Evolutionary conservation across 2,329 filamentous ascomycete genomes (phyloP).

Genomic region (Phyllosticta paracitricarpa): DNA sequence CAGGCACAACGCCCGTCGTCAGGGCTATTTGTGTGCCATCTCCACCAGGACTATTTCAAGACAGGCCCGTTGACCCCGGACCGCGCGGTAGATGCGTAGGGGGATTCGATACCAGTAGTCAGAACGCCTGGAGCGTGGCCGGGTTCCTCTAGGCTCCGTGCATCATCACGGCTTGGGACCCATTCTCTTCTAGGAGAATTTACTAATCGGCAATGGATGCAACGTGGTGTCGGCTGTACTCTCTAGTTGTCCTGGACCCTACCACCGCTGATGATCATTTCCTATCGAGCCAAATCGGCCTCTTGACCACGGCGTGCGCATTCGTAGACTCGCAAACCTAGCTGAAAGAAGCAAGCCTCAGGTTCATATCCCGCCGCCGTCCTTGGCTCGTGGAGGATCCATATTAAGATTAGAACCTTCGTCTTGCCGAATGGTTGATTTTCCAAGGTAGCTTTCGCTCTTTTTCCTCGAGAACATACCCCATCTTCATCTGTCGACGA

Average conservation of each 20-base stretch:
- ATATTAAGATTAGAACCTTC: not conserved
- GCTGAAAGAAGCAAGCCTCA: not conserved
- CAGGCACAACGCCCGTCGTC: not conserved
- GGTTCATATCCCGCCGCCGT: not conserved
- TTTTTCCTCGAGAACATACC: not conserved
- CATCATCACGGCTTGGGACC: not conserved
- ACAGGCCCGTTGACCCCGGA: not conserved
- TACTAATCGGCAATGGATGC: not conserved
- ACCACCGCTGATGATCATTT: not conserved
- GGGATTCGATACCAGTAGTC: not conserved
- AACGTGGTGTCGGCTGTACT: not conserved
- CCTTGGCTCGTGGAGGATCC: not conserved
- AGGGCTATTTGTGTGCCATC: not conserved
- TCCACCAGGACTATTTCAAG: not conserved
- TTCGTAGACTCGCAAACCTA: not conserved
- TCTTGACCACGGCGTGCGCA: not conserved
- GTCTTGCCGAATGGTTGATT: not conserved
- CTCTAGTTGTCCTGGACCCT: not conserved
- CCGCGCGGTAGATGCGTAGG: not conserved
- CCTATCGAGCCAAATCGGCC: not conserved
- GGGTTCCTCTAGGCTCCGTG: not conserved
- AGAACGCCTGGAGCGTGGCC: not conserved
- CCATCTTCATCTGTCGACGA: not conserved
- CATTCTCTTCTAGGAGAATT: not conserved
- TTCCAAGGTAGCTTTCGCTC: not conserved